Percentiles rank a stretch among this genome's conserved stretches.
phyloP scores from a whole-genome alignment of 805 yeast species.

The Lachancea dasiensis region DNA sequence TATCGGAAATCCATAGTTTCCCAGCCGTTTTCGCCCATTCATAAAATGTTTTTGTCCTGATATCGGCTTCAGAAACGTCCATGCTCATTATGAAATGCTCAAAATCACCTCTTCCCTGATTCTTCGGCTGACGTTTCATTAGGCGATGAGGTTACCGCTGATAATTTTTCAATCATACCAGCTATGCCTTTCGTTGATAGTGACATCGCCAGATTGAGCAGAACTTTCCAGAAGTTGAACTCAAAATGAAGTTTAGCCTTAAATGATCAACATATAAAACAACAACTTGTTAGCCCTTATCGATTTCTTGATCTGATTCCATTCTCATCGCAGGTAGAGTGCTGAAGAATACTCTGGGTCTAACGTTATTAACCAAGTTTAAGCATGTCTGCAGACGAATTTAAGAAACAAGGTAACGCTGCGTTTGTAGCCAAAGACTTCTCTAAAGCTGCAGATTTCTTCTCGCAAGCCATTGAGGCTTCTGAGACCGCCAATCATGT shows the following conservation, averaged over 20 bases:
- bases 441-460: constrained; percentile 68
- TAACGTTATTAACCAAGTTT: not conserved
- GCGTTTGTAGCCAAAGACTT: constrained; percentile 87
- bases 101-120: not conserved
- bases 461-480: constrained; percentile 81
- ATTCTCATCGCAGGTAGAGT: not conserved
- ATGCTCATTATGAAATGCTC: too few relatives aligned
- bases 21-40: constrained; percentile 41
- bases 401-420: constrained; percentile 88
- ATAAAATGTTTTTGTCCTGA: constrained; percentile 36
- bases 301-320: too few relatives aligned
- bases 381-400: constrained; percentile 61
- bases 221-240: constrained; percentile 8
- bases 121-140: not conserved
- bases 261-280: not conserved
- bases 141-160: constrained; percentile 12
- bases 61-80: not conserved
- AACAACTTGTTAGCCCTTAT: not conserved
- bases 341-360: not conserved
- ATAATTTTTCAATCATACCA: constrained; percentile 18
- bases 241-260: not conserved
- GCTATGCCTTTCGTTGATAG: not conserved
- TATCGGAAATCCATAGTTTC: constrained; percentile 44
- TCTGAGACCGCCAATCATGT: constrained; percentile 86
- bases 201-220: constrained; percentile 1